Base-by-base conservation (phyloP, 768 basidiomycete genomes). In the Serpula lacrymans region DNA sequence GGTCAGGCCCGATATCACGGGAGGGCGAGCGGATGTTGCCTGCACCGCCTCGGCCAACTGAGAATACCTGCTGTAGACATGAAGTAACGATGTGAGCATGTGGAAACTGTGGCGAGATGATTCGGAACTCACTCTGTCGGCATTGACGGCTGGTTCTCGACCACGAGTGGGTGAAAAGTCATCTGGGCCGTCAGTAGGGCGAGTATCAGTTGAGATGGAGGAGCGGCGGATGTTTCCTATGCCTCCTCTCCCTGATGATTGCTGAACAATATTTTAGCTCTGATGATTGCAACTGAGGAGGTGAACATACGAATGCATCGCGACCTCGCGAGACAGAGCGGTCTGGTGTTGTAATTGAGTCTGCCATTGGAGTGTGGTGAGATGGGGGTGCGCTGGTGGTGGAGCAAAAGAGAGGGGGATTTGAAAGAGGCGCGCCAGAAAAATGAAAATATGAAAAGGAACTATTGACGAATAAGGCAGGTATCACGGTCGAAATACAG, bases 11-110 rank as follows among this genome's bases (percentile, higher is more conserved):
- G 43, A 60, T 37, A 38, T 80, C 82, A 25, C 80, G 76, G 17
- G 87, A 88, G 1, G 81, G 82, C 2, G 88, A 84, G 42, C 86
- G 80, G 37, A 93, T 80, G 70, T 94, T 94, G 7, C 90, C 91
- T 6, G 75, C 75, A 12, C 91, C 91, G 20, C 91, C 90, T 37
- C 89, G 79, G 9, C 91, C 91, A 30, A 74, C 74, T 14, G 78
- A 80, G 47, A 64, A 68, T 13, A 71, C 43, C 65, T 78, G 49
- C 5, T 11, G 27, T 47, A 49, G n/a, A 50, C 48, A 25, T 17
- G 33, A 22, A 14, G 36, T 37, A 22, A 44, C n/a, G n/a, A 21
- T 11, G 33, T 4, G 5, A 28, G 2, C 2, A 10, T 26, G 25
- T 8, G 30, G 17, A 20, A 37, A 22, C 46, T 21, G 42, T 26